phyloP scores from a whole-genome alignment of 2,329 filamentous ascomycete species.

The Hypoxylon rubiginosum region DNA sequence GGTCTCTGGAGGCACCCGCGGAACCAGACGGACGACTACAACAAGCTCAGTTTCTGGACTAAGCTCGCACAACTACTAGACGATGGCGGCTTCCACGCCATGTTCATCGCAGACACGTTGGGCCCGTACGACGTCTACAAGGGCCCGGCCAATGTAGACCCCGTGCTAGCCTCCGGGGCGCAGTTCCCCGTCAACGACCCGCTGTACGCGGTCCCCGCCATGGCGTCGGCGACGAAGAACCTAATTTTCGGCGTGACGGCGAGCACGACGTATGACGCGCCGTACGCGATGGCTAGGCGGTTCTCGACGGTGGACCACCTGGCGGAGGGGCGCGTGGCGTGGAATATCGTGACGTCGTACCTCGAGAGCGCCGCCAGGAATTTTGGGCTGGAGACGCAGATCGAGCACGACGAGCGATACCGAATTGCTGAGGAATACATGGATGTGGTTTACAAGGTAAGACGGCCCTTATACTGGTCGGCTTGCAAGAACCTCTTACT shows the following conservation, averaged over 20 bases:
- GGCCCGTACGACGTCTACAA: conserved; percentile 74
- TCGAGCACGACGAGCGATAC: conserved; percentile 73
- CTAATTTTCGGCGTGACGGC: conserved; percentile 73
- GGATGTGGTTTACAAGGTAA: conserved; percentile 69
- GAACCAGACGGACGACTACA: conserved; percentile 72
- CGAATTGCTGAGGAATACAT: conserved; percentile 72
- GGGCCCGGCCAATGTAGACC: conserved; percentile 57
- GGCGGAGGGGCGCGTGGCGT: conserved; percentile 71
- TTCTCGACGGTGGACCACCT: conserved; percentile 74
- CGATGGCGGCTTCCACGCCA: conserved; percentile 71
- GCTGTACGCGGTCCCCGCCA: conserved; percentile 69
- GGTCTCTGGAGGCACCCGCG: conserved; percentile 75
- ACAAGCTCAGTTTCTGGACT: conserved; percentile 72
- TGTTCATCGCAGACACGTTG: conserved; percentile 76
- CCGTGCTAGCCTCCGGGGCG: conserved; percentile 69
- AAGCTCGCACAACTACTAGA: conserved; percentile 73
- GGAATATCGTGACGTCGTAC: conserved; percentile 71
- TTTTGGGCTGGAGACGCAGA: conserved; percentile 67
- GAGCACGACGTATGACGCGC: conserved; percentile 72
- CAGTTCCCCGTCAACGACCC: conserved; percentile 76
- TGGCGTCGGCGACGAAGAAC: conserved; percentile 76
- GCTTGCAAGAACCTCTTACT: conserved; percentile 5
- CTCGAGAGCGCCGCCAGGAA: conserved; percentile 71
- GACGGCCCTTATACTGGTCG: background rate
- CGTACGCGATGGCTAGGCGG: conserved; percentile 70